Base-by-base conservation (phyloP, 345 rosid genomes). In the Anacardium occidentale region DNA sequence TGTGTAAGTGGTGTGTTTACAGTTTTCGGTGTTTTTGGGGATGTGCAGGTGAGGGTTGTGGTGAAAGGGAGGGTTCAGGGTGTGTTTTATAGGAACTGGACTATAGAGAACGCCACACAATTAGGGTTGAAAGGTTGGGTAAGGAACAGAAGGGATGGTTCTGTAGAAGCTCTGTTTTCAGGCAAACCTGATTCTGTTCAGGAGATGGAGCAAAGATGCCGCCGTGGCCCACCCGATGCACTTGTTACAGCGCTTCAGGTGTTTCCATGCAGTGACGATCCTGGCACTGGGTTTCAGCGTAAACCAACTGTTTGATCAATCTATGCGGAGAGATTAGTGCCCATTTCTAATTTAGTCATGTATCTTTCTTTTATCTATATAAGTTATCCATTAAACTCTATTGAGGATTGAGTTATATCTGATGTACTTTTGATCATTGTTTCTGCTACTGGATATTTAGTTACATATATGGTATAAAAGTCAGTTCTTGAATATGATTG, bases 91-190 rank as follows among this genome's bases (percentile, higher is more conserved):
- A 86, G 96, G 74, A 83, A 90, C 82, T 92, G 98, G 98, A 90
- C 93, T 5, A 74, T 89, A 20, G 96, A 89, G 74, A 90, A 88
- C 58, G 98, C 98, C 0, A 79, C 75, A 40, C 86, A 85, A 68
- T 81, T 92, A 56, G 96, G 96, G 66, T n/a, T 94, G 29, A 90
- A 85, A 47, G 97, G 97, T 68, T 92, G 97, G 98, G 97, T 94
- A 13, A 84, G 94, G 83, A 94, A 92, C 77, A 83, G 86, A 66
- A 89, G 91, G 72, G 97, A 95, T 62, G 96, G 98, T 54, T 83
- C 96, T 0, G 98, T 92, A 25, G 98, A 95, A 83, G 96, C 97
- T 15, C 84, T 92, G 58, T 90, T 95, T 78, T 88, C 91, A 0
- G 96, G 97, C 45, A 83, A 83, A 25, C 42, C 83, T 8, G 87